phyloP scores from a whole-genome alignment of 305 asterid genomes.

The Fraxinus platypoda region DNA sequence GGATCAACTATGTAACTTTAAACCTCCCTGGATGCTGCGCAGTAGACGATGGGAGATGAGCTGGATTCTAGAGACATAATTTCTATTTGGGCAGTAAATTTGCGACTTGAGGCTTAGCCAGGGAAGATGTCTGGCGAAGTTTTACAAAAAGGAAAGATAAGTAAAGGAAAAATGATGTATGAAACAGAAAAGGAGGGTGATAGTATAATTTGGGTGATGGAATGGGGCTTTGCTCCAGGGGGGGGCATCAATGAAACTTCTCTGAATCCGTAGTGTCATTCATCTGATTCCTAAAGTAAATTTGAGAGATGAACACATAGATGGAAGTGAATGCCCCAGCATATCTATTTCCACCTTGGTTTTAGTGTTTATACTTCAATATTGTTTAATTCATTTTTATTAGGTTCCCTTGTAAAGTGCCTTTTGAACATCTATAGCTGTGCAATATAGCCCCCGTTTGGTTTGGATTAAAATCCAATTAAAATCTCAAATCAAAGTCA shows the following conservation, averaged over 20 bases:
- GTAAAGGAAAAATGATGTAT: not conserved
- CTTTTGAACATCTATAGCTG: not conserved
- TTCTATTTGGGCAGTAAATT: not conserved
- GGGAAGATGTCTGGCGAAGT: not conserved
- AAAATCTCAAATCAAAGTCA: too few species aligned
- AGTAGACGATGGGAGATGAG: not conserved
- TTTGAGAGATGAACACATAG: not conserved
- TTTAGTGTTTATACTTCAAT: not conserved
- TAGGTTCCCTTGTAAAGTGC: not conserved
- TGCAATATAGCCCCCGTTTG: not conserved
- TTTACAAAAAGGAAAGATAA: not conserved
- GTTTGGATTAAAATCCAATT: too few species aligned
- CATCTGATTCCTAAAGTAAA: not conserved
- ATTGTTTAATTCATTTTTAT: not conserved
- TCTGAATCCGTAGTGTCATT: not conserved
- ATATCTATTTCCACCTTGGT: not conserved
- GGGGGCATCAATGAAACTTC: not conserved
- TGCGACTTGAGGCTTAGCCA: not conserved
- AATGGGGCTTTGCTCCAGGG: not conserved
- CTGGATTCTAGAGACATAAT: not conserved
- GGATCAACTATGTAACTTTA: not conserved
- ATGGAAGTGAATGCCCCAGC: not conserved
- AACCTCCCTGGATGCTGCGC: not conserved
- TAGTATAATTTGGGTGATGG: not conserved
- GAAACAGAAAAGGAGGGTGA: not conserved